Percentiles rank a stretch among this genome's conserved stretches.
These are phyloP conservation scores for Fraxinus platypoda DNA, from an alignment of 305 asterid genomes.

Conservation along the genomic window DNA sequence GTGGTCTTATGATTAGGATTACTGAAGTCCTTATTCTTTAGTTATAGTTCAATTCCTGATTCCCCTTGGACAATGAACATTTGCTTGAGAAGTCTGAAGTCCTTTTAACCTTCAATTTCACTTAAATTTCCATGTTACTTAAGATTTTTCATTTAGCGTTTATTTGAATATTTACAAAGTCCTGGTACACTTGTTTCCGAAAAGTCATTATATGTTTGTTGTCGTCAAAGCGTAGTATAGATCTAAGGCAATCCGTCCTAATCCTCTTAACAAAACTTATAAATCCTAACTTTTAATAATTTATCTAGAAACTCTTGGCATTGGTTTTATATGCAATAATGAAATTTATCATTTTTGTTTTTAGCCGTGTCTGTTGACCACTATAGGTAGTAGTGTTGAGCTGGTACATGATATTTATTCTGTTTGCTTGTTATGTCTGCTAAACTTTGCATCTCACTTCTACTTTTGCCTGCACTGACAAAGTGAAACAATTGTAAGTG, in stretches of 20 bases:
- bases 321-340: not conserved
- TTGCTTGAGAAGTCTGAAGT: not conserved
- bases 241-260: not conserved
- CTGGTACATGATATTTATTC: not conserved
- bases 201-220: not conserved
- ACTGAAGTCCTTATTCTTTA: not conserved
- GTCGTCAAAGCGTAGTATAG: not conserved
- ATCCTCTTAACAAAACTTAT: not conserved
- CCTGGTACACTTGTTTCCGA: not conserved
- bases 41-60: not conserved
- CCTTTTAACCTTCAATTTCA: not conserved
- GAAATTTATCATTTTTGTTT: not conserved
- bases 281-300: not conserved
- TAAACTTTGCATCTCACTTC: not conserved
- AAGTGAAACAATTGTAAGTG: not conserved
- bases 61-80: not conserved
- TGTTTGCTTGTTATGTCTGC: constrained; percentile 5
- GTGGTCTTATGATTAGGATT: not conserved
- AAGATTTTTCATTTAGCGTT: not conserved
- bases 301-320: not conserved
- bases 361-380: not conserved
- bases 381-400: not conserved
- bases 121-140: not conserved
- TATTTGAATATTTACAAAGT: not conserved
- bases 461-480: not conserved